Evolutionary conservation across 2,329 filamentous ascomycete genomes (phyloP).

Genomic region (Trichocomaceae sp.): DNA sequence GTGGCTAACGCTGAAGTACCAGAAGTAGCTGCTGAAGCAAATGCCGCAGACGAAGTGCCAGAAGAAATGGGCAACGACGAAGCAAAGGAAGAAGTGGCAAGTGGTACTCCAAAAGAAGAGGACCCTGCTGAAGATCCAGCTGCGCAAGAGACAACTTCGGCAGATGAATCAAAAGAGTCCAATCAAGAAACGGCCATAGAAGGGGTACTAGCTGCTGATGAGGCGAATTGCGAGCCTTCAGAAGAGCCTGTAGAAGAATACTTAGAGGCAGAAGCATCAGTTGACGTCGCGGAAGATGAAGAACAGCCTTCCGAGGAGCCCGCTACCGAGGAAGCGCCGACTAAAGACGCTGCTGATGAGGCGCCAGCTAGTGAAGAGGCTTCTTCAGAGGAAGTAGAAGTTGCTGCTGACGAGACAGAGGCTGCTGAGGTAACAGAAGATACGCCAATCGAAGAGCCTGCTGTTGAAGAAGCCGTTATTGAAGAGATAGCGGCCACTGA

Average conservation of each 20-base stretch:
- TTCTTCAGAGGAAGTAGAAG: slow-evolving; percentile 3
- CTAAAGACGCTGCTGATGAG: slow-evolving; percentile 13
- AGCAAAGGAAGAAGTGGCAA: slow-evolving; percentile 10
- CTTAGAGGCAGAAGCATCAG: slow-evolving; percentile 13
- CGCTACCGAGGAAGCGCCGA: neutral
- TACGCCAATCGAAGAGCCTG: slow-evolving; percentile 11
- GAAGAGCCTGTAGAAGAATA: slow-evolving; percentile 15
- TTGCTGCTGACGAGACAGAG: slow-evolving; percentile 11
- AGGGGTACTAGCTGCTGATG: slow-evolving; percentile 14
- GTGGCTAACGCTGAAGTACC: neutral
- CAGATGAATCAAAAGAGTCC: neutral
- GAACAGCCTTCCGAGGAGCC: slow-evolving; percentile 13
- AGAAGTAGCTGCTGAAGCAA: slow-evolving; percentile 13
- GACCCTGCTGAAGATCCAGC: slow-evolving; percentile 9
- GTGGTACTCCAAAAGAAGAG: slow-evolving; percentile 14
- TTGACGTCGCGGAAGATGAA: slow-evolving; percentile 10
- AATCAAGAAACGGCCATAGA: slow-evolving; percentile 3
- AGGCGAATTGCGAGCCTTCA: slow-evolving; percentile 11
- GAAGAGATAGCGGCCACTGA: neutral
- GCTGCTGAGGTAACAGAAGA: slow-evolving; percentile 1
- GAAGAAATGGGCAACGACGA: slow-evolving; percentile 14
- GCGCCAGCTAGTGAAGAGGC: neutral
- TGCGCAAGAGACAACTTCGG: slow-evolving; percentile 14
- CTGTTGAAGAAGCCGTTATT: slow-evolving; percentile 6
- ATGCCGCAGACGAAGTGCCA: slow-evolving; percentile 14